Base-by-base conservation (phyloP, 139 green algal genomes). In the Deuterostichococcus epilithicus region DNA sequence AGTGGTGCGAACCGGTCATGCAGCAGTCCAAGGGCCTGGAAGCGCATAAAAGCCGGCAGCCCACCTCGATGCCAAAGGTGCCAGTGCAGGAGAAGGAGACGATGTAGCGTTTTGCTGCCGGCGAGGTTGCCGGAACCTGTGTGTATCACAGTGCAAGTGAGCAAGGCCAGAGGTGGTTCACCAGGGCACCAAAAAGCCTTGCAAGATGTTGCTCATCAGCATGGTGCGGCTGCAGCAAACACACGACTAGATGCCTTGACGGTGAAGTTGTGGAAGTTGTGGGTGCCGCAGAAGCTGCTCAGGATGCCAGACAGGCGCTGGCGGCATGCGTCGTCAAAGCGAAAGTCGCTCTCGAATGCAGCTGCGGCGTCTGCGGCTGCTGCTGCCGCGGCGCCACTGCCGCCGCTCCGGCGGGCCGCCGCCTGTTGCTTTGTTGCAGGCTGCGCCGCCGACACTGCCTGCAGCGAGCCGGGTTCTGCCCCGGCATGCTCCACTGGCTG, bases 241-340 rank as follows among this genome's bases (percentile, higher is more conserved):
- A n/a, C n/a, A n/a, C n/a, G n/a, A n/a, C n/a, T n/a, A n/a, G n/a
- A n/a, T n/a, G n/a, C 70, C 44, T 80, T 76, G 28, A 88, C 60
- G 1, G 94, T 97, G 86, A 89, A 98, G 82, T 97, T 98, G 88
- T 97, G 90, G 79, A 94, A 97, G 83, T 95, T 97, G 84, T 97
- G 94, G 30, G 91, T 97, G 58, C 94, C 95, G 73, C 86, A 77
- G 80, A 88, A 99, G 70, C 88, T 63, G 2, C 34, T 0, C 68
- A 99, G 86, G n/a, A 97, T 84, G 22, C 68, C 59, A 2, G 88
- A 84, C 34, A 99, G 82, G 0, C 75, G 60, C 30, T 75, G 70
- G 34, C 79, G 37, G 67, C 77, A 75, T 0, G 77, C 81, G 0
- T 83, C 75, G 60, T 89, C 85, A 70, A 85, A 69, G 3, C 3